Conservation (phyloP, 805 yeast species). For the Candida anglica region DNA sequence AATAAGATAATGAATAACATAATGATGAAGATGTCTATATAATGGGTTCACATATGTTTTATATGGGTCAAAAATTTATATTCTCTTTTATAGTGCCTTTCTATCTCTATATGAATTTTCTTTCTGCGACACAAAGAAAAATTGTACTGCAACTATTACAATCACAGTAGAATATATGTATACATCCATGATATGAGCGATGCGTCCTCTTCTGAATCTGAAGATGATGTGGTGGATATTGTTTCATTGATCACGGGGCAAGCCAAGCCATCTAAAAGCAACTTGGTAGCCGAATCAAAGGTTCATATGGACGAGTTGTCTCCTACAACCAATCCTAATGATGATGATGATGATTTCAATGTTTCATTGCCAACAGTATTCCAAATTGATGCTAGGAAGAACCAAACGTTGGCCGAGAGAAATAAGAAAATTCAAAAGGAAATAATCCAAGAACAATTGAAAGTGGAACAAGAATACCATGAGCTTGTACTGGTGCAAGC, state of each 20-base stretch:
- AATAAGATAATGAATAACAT: too few relatives aligned
- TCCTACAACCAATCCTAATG: too few relatives aligned
- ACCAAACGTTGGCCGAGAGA: conserved; percentile 17
- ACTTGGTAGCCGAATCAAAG: too few relatives aligned
- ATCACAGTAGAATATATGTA: too few relatives aligned
- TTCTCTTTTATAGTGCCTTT: neutral
- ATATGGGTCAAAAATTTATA: too few relatives aligned
- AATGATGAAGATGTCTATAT: too few relatives aligned
- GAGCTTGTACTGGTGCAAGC: conserved; percentile 10
- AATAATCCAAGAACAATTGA: conserved; percentile 13
- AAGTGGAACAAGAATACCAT: conserved; percentile 12
- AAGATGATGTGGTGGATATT: conserved; percentile 4
- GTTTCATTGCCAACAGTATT: conserved; percentile 26
- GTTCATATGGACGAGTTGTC: too few relatives aligned
- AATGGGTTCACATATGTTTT: too few relatives aligned
- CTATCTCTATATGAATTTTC: neutral
- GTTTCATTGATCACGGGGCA: conserved; percentile 1
- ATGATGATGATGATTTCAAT: conserved; percentile 12
- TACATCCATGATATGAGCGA: neutral
- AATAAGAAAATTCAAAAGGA: conserved; percentile 16
- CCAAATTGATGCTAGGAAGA: conserved; percentile 21
- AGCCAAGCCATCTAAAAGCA: too few relatives aligned
- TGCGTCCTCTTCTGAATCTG: neutral
- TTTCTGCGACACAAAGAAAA: neutral
- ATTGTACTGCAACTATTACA: too few relatives aligned